phyloP scores from a whole-genome alignment of 108 stramenopile genomes.

The Cyclotella atomus region DNA sequence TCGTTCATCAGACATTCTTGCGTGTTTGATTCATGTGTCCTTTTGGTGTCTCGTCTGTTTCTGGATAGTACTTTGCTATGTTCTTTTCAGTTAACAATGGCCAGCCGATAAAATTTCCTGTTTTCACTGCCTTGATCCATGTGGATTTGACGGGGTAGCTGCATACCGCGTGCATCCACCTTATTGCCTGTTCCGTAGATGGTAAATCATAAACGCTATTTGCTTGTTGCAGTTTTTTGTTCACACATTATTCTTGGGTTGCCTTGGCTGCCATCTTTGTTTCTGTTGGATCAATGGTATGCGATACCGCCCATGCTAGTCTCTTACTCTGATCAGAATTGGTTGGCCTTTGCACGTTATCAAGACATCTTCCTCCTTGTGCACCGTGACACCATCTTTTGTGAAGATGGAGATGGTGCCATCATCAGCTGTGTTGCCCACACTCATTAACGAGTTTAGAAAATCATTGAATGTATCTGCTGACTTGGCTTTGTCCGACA shows the following conservation, averaged over 20 bases:
- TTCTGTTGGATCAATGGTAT: not conserved
- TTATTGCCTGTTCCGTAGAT: not conserved
- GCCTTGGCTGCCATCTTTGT: not conserved
- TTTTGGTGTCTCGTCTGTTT: not conserved
- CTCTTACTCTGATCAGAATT: not conserved
- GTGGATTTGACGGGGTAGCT: slow-evolving; percentile 7
- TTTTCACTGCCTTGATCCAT: slow-evolving; percentile 3
- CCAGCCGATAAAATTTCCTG: slow-evolving; percentile 2
- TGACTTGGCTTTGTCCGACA: not conserved
- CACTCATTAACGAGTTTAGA: not conserved
- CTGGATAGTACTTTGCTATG: slow-evolving; percentile 5
- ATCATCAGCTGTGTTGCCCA: not conserved
- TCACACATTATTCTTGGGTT: not conserved
- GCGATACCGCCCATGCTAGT: not conserved
- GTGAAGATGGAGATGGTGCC: not conserved
- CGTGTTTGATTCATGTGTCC: slow-evolving; percentile 6
- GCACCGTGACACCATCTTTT: not conserved
- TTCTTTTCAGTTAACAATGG: not conserved
- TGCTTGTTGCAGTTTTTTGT: not conserved
- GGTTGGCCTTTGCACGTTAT: not conserved
- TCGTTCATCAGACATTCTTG: not conserved
- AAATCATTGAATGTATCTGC: not conserved
- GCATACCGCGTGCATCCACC: slow-evolving; percentile 4
- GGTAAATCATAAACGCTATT: not conserved
- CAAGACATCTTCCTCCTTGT: not conserved